Base-by-base conservation (phyloP, 2,329 filamentous ascomycete species). In the Aspergillus luchuensis region DNA sequence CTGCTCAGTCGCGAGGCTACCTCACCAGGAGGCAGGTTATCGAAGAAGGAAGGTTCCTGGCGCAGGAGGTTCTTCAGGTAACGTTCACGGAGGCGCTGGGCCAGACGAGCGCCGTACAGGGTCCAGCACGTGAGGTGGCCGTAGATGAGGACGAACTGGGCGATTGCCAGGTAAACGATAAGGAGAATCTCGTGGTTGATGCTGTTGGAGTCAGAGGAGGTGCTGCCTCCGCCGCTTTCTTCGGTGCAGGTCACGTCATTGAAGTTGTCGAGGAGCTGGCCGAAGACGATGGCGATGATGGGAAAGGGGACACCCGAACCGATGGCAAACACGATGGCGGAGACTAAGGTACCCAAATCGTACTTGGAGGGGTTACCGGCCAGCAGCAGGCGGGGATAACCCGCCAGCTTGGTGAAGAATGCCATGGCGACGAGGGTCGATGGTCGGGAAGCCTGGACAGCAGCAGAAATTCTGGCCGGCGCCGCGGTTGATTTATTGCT, bases 11-110 rank as follows among this genome's bases (percentile, higher is more conserved):
- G 81, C 8, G 85, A 84, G 1, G 85, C 82, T 11, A 90, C 83
- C 71, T 89, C 85, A 15, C 87, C 87, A 0, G 86, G 81, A 50
- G 85, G 82, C 8, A 87, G 79, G 13, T 81, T 81, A 67, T 90
- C 87, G 69, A 89, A 89, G 70, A 85, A 89, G 13, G 85, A 78
- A 0, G 86, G 82, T 58, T 89, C 86, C 68, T 89, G 87, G 51
- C 81, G 78, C 13, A 90, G 77, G 17, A 90, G 73, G 17, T 80
- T 82, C 25, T 80, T 76, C 39, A 90, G 79, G 66, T 89, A 90
- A 39, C 76, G 79, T 65, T 87, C 84, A 49, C 88, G 83, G 47
- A 90, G 76, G 33, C 88, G 81, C 63, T 86, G 85, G 50, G 86
- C 85, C 8, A 91, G 78, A 3, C 87, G 84, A 63, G 87, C 86